Conservation (phyloP, 352 stramenopile genomes). For the Phytophthora podocarpi region DNA sequence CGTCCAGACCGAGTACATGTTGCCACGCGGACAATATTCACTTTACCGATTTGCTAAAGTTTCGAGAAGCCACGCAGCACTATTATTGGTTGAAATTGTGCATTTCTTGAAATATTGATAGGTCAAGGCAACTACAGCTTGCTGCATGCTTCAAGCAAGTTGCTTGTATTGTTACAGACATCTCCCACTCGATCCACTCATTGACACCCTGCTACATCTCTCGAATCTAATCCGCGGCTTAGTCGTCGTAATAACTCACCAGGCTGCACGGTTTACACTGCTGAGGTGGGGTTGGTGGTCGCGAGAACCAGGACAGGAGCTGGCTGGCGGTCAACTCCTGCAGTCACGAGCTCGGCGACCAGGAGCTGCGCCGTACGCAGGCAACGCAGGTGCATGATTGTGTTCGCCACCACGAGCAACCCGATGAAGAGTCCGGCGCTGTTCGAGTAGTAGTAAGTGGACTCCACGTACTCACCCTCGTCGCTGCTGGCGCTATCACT, state of each 20-base stretch:
- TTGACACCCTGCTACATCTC: conserved; percentile 13
- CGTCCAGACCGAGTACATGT: conserved; percentile 89
- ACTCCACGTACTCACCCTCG: conserved; percentile 23
- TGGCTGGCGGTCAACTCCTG: conserved; percentile 24
- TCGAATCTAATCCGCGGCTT: background rate
- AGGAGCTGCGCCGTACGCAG: conserved; percentile 42
- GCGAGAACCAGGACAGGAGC: conserved; percentile 26
- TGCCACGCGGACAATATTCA: conserved; percentile 22
- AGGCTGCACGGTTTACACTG: conserved; percentile 23
- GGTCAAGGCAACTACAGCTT: too few relatives aligned
- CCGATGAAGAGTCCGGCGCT: conserved; percentile 52
- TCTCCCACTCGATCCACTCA: conserved; percentile 2
- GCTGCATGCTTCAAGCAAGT: too few relatives aligned
- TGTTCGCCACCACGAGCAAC: conserved; percentile 57
- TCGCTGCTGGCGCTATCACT: conserved; percentile 23
- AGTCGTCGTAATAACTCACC: conserved; percentile 3
- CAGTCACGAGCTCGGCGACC: conserved; percentile 35
- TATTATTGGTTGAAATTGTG: conserved; percentile 29
- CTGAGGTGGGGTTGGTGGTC: conserved; percentile 17
- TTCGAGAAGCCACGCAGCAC: background rate
- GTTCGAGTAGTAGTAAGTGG: conserved; percentile 44
- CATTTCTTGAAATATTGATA: too few relatives aligned
- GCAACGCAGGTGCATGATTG: conserved; percentile 63
- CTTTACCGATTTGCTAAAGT: conserved; percentile 2
- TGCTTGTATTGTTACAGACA: conserved; percentile 31